Conservation (phyloP, 345 rosid genomes). For the Dipteronia dyeriana region DNA sequence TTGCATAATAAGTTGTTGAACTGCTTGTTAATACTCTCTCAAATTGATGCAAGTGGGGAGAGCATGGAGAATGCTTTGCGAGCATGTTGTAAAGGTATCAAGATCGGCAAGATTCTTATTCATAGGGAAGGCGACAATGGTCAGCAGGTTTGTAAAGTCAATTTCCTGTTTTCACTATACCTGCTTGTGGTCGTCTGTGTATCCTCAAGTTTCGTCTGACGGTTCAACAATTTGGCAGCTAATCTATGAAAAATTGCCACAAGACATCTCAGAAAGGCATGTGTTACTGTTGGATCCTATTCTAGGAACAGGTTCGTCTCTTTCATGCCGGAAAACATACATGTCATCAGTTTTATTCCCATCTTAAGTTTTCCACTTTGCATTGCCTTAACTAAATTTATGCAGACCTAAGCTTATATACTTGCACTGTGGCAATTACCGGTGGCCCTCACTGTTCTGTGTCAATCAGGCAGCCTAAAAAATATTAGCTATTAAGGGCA, state of each 20-base stretch:
- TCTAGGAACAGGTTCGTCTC: constrained; percentile 82
- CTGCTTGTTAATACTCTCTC: constrained; percentile 10
- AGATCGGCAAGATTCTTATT: constrained; percentile 93
- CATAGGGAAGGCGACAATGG: constrained; percentile 99
- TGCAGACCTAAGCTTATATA: not conserved
- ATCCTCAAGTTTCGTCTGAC: constrained; percentile 18
- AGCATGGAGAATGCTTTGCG: constrained; percentile 99
- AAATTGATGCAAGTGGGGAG: constrained; percentile 69
- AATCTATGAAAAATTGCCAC: constrained; percentile 88
- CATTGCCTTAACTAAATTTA: constrained; percentile 6
- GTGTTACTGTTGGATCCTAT: constrained; percentile 93
- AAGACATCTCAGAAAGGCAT: constrained; percentile 89
- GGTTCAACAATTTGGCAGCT: constrained; percentile 48
- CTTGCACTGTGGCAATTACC: not conserved
- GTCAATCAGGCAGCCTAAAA: not conserved
- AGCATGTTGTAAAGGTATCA: constrained; percentile 98
- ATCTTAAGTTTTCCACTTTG: constrained; percentile 5
- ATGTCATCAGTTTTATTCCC: not conserved
- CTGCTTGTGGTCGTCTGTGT: not conserved
- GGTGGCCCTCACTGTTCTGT: not conserved
- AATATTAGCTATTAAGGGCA: not conserved
- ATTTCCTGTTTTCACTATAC: not conserved
- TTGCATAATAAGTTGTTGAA: constrained; percentile 1
- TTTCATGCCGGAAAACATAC: constrained; percentile 3
- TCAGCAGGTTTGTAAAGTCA: constrained; percentile 61